phyloP scores from a whole-genome alignment of 2,329 filamentous ascomycete genomes.

The Trichoderma koningii region DNA sequence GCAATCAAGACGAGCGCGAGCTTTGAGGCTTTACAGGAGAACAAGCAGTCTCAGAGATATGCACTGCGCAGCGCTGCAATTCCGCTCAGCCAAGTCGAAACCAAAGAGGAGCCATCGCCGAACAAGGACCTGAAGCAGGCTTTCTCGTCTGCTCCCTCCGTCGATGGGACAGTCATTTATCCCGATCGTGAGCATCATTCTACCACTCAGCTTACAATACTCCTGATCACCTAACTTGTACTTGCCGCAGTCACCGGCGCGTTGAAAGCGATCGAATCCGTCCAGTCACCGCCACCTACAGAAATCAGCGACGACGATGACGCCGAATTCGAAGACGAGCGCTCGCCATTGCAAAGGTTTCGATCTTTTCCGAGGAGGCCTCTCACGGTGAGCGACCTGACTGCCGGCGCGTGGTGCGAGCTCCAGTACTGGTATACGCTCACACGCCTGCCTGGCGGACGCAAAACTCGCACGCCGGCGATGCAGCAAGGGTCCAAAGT shows the following conservation, averaged over 20 bases:
- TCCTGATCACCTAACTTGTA: neutral
- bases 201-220: accelerated
- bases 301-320: constrained; percentile 29
- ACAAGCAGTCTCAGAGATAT: neutral
- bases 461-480: constrained; percentile 71
- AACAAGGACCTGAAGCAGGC: neutral
- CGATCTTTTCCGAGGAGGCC: constrained; percentile 75
- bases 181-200: constrained; percentile 53
- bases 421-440: constrained; percentile 89
- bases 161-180: constrained; percentile 44
- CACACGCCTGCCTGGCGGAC: constrained; percentile 68
- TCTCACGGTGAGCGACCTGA: constrained; percentile 83
- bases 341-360: constrained; percentile 73
- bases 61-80: neutral
- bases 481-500: constrained; percentile 83
- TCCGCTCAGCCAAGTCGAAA: neutral
- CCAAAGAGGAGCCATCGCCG: neutral
- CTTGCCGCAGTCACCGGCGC: constrained; percentile 61
- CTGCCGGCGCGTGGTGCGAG: constrained; percentile 93
- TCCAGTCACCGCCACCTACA: constrained; percentile 27
- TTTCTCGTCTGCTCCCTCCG: constrained; percentile 28
- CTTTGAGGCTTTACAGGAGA: neutral
- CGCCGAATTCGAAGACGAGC: constrained; percentile 37
- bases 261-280: constrained; percentile 36
- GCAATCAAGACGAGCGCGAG: neutral